Conservation (phyloP, 345 rosid genomes). For the Dimocarpus longan region DNA sequence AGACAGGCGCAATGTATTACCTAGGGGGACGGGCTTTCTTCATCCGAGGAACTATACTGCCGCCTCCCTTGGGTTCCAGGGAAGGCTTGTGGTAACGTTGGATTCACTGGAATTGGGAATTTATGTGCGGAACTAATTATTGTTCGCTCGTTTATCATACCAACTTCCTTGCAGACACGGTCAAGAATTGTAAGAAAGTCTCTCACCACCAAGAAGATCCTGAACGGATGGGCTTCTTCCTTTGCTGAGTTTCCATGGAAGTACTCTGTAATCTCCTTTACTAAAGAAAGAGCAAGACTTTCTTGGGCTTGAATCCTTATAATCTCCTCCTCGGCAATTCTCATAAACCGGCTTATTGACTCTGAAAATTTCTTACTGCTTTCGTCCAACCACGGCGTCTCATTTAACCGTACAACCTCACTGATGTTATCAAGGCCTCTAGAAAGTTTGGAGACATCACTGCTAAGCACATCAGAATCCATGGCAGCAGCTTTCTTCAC, state of each 20-base stretch:
- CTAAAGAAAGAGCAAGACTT: slow-evolving; percentile 80
- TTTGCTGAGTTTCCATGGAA: slow-evolving; percentile 99
- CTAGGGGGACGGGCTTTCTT: slow-evolving; percentile 54
- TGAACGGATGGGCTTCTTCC: slow-evolving; percentile 98
- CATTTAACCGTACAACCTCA: slow-evolving; percentile 52
- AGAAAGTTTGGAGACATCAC: slow-evolving; percentile 83
- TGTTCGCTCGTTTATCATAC: slow-evolving; percentile 83
- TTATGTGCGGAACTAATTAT: slow-evolving; percentile 81
- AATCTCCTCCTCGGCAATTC: slow-evolving; percentile 76
- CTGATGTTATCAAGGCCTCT: slow-evolving; percentile 58
- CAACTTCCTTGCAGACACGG: slow-evolving; percentile 95
- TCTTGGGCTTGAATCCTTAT: slow-evolving; percentile 89
- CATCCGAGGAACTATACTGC: slow-evolving; percentile 56
- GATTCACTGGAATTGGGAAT: slow-evolving; percentile 82
- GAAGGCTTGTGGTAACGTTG: slow-evolving; percentile 57
- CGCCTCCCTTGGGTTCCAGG: slow-evolving; percentile 46
- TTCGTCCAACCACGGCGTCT: slow-evolving; percentile 41
- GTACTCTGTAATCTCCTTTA: slow-evolving; percentile 95
- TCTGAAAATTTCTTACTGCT: slow-evolving; percentile 61
- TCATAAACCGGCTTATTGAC: slow-evolving; percentile 67
- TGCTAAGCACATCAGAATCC: slow-evolving; percentile 88
- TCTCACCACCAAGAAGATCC: slow-evolving; percentile 96
- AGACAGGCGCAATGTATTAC: slow-evolving; percentile 19
- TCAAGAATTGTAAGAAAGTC: slow-evolving; percentile 86
- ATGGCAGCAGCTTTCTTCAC: slow-evolving; percentile 98